phyloP scores from a whole-genome alignment of 495 filamentous ascomycete genomes.

The Clavariopsis aquatica region DNA sequence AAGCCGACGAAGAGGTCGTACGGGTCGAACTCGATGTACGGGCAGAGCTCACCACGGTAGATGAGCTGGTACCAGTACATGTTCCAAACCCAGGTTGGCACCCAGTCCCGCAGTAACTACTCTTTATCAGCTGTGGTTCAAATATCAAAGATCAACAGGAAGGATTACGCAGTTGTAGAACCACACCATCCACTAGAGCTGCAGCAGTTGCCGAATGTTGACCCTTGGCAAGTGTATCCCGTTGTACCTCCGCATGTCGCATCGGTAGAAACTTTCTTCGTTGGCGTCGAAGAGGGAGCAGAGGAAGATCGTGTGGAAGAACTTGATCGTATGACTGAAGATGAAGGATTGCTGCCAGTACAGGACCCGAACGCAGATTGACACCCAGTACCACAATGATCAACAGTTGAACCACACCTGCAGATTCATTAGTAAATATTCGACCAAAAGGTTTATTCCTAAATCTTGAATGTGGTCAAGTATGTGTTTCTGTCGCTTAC shows the following conservation, averaged over 20 bases:
- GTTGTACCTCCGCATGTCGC: conserved; percentile 5
- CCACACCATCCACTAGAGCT: conserved; percentile 16
- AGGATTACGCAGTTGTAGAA: conserved; percentile 2
- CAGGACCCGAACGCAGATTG: conserved; percentile 10
- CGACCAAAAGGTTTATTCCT: background rate
- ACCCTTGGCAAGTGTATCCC: conserved; percentile 12
- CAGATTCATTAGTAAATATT: background rate
- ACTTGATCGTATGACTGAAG: background rate
- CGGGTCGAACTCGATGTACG: conserved; percentile 1
- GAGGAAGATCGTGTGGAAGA: conserved; percentile 8
- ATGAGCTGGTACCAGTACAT: conserved; percentile 3
- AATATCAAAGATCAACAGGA: background rate
- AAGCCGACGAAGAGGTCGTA: background rate
- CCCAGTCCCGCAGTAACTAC: conserved; percentile 10
- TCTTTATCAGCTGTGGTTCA: background rate
- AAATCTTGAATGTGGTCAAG: background rate
- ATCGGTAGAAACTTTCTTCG: conserved; percentile 9
- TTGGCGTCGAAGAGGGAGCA: conserved; percentile 1
- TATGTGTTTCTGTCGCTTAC: background rate
- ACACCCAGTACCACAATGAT: conserved; percentile 10
- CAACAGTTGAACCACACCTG: conserved; percentile 12
- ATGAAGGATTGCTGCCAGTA: background rate
- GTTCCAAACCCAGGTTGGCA: conserved; percentile 14
- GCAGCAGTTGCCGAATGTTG: conserved; percentile 15
- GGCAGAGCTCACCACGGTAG: conserved; percentile 11